phyloP scores from a whole-genome alignment of 2,329 filamentous ascomycete genomes.

The Alternaria metachromatica region DNA sequence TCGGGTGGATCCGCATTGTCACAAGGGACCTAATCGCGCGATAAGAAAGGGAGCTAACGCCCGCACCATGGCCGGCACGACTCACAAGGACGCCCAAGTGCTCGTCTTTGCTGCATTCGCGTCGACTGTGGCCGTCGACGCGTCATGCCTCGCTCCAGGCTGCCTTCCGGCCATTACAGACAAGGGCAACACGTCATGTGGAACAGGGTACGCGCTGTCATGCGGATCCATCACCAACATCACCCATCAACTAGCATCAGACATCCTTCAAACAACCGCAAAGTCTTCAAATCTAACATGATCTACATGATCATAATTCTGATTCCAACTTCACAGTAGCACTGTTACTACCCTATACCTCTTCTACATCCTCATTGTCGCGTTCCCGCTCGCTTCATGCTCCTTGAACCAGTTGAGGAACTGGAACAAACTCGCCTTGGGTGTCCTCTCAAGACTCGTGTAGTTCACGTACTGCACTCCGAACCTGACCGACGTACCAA shows the following conservation, averaged over 20 bases:
- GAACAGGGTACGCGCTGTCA: constrained; percentile 27
- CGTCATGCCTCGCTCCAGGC: background rate
- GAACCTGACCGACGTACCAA: constrained; percentile 48
- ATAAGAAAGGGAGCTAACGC: constrained; percentile 26
- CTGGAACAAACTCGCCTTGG: constrained; percentile 54
- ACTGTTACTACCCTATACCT: background rate
- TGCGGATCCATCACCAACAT: constrained; percentile 1
- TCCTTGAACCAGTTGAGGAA: constrained; percentile 52
- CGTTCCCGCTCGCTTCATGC: constrained; percentile 35
- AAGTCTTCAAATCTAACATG: background rate
- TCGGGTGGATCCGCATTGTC: constrained; percentile 26
- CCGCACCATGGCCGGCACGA: constrained; percentile 1
- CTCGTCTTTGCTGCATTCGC: background rate
- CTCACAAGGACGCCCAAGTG: background rate
- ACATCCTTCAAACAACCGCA: background rate
- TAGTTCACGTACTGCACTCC: constrained; percentile 55
- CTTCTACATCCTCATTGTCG: constrained; percentile 32
- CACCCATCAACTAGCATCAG: background rate
- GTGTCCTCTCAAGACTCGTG: constrained; percentile 48
- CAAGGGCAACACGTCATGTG: constrained; percentile 25
- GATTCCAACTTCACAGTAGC: background rate
- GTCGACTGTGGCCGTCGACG: background rate
- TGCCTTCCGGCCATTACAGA: background rate
- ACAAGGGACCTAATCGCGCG: constrained; percentile 19
- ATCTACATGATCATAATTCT: background rate